Conservation (phyloP, 768 basidiomycete genomes). For the Tubosaeta sp. region DNA sequence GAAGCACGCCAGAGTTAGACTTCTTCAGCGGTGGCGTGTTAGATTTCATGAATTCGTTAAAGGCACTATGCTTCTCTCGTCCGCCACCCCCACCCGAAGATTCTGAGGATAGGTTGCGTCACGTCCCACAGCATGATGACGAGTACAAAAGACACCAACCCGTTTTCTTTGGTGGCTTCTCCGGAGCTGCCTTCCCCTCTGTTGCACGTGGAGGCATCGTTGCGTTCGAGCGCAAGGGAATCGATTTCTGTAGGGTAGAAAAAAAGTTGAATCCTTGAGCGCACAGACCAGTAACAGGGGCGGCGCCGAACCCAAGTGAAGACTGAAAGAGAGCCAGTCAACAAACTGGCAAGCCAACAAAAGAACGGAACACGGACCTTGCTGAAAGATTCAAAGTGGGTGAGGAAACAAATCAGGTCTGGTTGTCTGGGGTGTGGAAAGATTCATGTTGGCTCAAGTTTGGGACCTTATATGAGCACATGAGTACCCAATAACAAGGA, state of each 20-base stretch:
- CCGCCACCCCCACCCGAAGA: constrained; percentile 46
- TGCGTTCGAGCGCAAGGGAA: constrained; percentile 8
- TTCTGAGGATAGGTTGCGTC: constrained; percentile 37
- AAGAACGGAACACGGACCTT: constrained; percentile 8
- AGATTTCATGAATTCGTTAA: constrained; percentile 78
- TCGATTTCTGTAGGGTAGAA: constrained; percentile 4
- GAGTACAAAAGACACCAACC: constrained; percentile 36
- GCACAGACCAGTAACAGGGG: constrained; percentile 33
- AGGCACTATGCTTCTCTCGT: constrained; percentile 62
- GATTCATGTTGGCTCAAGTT: constrained; percentile 47
- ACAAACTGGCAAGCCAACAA: constrained; percentile 8
- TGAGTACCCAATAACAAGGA: constrained; percentile 21
- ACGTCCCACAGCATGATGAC: constrained; percentile 13
- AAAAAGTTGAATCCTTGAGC: constrained; percentile 19
- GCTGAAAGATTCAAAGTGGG: constrained; percentile 5
- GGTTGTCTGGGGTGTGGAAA: constrained; percentile 40
- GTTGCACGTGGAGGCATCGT: constrained; percentile 42
- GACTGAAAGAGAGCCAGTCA: constrained; percentile 1
- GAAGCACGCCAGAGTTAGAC: constrained; percentile 63
- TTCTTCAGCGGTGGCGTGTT: constrained; percentile 80
- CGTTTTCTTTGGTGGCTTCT: constrained; percentile 50
- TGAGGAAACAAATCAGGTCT: constrained; percentile 21
- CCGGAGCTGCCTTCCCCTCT: constrained; percentile 37
- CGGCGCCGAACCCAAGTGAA: constrained; percentile 8
- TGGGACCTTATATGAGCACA: constrained; percentile 53